Conservation (phyloP, 129 eudicot genomes). For the Smallanthus sonchifolius region DNA sequence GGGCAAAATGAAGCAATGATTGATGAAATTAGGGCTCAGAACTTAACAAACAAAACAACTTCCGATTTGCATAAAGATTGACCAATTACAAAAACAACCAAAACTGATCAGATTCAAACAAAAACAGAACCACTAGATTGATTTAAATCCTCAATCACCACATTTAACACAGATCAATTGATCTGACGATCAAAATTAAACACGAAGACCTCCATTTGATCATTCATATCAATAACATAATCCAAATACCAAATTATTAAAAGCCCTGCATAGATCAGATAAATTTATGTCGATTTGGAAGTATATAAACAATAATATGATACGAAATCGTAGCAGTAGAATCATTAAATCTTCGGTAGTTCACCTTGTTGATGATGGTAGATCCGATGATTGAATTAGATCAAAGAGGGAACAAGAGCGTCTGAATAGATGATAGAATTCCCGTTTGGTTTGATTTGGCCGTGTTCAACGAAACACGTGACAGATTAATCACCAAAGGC, state of each 20-base stretch:
- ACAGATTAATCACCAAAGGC: not conserved
- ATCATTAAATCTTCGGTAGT: not conserved
- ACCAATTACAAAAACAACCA: not conserved
- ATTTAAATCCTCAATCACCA: slow-evolving; percentile 8
- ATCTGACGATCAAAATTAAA: slow-evolving; percentile 10
- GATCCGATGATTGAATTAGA: slow-evolving; percentile 16
- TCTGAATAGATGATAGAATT: too few species aligned
- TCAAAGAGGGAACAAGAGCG: slow-evolving; percentile 9
- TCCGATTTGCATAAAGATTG: not conserved
- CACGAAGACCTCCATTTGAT: not conserved
- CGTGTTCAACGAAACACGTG: not conserved
- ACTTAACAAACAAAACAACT: not conserved
- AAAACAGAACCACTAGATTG: not conserved
- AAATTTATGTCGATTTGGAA: slow-evolving; percentile 9
- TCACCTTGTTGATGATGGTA: not conserved
- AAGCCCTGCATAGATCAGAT: not conserved
- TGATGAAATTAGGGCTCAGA: not conserved
- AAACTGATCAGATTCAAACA: not conserved
- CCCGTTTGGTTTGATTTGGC: not conserved
- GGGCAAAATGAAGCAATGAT: not conserved
- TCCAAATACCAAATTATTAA: not conserved
- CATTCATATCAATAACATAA: slow-evolving; percentile 4
- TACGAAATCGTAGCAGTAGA: not conserved
- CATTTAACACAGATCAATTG: not conserved
- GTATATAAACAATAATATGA: not conserved